Conservation (phyloP, 306 rosid species). For the Luffa aegyptiaca region DNA sequence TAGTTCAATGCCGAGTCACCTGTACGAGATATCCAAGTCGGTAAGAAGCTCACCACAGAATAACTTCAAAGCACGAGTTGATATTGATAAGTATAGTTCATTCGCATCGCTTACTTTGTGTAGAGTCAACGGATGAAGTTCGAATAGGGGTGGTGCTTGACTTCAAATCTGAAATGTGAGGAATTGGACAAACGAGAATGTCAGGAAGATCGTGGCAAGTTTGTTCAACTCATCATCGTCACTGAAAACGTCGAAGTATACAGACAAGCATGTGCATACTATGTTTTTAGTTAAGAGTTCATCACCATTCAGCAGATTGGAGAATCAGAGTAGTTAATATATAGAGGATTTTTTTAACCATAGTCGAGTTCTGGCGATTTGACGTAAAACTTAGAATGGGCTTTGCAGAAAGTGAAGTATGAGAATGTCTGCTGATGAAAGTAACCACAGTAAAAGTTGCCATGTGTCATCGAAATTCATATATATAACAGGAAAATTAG, state of each 20-base stretch:
- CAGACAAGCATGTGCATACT: neutral
- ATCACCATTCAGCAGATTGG: neutral
- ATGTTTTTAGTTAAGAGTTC: neutral
- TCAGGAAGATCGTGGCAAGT: neutral
- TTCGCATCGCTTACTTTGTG: conserved; percentile 33
- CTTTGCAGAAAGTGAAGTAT: neutral
- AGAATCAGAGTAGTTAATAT: neutral
- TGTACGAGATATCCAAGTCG: conserved; percentile 2
- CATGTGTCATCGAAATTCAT: neutral
- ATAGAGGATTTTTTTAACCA: neutral
- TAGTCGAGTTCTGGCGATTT: neutral
- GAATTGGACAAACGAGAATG: neutral
- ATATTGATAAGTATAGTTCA: neutral
- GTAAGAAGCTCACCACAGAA: neutral
- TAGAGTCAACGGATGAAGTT: conserved; percentile 36
- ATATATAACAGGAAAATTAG: neutral
- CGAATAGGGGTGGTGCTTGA: conserved; percentile 25
- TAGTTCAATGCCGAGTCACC: conserved; percentile 57
- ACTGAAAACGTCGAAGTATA: neutral
- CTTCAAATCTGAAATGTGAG: conserved; percentile 25
- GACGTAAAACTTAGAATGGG: neutral
- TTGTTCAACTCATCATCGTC: neutral
- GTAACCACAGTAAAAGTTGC: neutral
- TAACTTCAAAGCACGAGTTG: conserved; percentile 1
- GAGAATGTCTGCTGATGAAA: neutral